phyloP scores from a whole-genome alignment of 2,329 filamentous ascomycete genomes.

The Pyricularia pennisetigena region DNA sequence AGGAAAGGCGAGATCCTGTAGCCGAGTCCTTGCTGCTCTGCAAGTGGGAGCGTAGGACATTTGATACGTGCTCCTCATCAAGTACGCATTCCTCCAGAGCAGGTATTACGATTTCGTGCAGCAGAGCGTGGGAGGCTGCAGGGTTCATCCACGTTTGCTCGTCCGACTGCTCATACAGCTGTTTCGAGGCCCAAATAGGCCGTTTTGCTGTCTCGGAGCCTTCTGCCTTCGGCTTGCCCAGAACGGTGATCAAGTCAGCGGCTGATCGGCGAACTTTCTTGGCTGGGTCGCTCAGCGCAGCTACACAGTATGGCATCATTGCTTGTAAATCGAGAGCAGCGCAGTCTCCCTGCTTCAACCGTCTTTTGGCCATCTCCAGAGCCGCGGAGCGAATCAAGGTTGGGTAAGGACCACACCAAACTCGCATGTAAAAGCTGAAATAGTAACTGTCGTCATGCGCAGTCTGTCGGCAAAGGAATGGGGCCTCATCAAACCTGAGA shows the following conservation, averaged over 20 bases:
- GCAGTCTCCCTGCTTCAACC: constrained; percentile 40
- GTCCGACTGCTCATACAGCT: constrained; percentile 50
- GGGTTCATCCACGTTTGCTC: constrained; percentile 47
- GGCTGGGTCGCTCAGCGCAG: constrained; percentile 65
- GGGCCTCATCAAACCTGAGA: constrained; percentile 40
- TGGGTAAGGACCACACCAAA: constrained; percentile 65
- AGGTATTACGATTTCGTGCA: constrained; percentile 60
- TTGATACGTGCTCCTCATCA: constrained; percentile 61
- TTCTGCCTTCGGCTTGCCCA: constrained; percentile 38
- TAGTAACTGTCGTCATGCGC: constrained; percentile 56
- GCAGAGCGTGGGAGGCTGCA: constrained; percentile 48
- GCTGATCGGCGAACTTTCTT: constrained; percentile 69
- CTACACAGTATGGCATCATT: constrained; percentile 71
- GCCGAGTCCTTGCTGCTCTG: background rate
- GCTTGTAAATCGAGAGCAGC: constrained; percentile 60
- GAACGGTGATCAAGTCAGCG: constrained; percentile 50
- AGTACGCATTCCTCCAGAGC: constrained; percentile 78
- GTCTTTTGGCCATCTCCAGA: constrained; percentile 51
- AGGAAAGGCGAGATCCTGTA: constrained; percentile 34
- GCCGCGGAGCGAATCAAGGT: constrained; percentile 59
- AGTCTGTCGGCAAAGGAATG: constrained; percentile 41
- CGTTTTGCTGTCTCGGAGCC: constrained; percentile 29
- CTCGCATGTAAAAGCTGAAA: constrained; percentile 64
- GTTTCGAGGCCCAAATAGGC: constrained; percentile 47
- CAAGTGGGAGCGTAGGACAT: constrained; percentile 38